Base-by-base conservation (phyloP, 768 basidiomycete genomes). In the Macrolepiota dolichaula region DNA sequence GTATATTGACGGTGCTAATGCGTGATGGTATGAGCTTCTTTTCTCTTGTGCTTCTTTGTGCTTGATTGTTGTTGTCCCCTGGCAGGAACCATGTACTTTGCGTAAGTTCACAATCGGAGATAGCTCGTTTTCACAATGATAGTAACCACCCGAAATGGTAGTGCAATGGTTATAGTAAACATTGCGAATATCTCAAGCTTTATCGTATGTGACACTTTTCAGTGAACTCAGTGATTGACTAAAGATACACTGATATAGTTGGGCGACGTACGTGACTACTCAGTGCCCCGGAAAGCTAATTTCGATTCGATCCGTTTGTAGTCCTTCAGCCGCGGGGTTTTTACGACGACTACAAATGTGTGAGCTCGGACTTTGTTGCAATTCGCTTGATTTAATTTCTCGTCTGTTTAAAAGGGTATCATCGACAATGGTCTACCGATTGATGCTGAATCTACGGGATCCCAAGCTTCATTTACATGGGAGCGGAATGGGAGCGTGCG, bases 31-130 rank as follows among this genome's bases (percentile, higher is more conserved):
- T 25, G 72, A 65, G 38, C 46, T 42, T 46, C 25, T 11, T 52
- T 17, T 6, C 19, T 17, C 7, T 62, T 59, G 17, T 2, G n/a
- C 35, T 4, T 3, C 32, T 9, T n/a, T 9, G n/a, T n/a, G 24
- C n/a, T 50, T 46, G 46, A 24, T 17, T 49, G 52, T 47, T 40
- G 44, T 17, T n/a, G 35, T 17, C 38, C 22, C 37, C 36, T 51
- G 5, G 19, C 37, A 79, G 78, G 78, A 5, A 70, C 74, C 9
- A 63, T 79, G 15, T 80, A 80, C 61, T 80, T 78, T 65, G 76
- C 69, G 78, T 77, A 59, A 62, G 70, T 51, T 17, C 3, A 4
- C 25, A 24, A 24, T 24, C 24, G 9, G 4, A 36, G 17, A 24
- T 51, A 27, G 47, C 27, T 55, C 11, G 12, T 15, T 24, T n/a